phyloP scores from a whole-genome alignment of 306 rosid species.

The Glycyrrhiza uralensis region DNA sequence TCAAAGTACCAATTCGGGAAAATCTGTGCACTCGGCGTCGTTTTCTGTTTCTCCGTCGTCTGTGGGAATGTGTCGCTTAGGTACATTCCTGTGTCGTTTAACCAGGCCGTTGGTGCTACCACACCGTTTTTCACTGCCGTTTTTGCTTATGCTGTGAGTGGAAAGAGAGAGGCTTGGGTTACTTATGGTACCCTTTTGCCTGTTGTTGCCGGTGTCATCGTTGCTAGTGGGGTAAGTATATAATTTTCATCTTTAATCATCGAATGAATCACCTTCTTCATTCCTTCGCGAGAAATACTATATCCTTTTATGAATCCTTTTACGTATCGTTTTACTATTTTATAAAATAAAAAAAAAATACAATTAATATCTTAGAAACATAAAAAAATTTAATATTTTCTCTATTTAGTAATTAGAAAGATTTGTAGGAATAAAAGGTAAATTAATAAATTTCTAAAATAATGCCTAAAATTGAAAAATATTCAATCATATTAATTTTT shows the following conservation, averaged over 20 bases:
- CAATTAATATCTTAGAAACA: no score
- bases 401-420: no score
- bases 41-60: constrained; percentile 44
- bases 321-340: no score
- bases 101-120: constrained; percentile 46
- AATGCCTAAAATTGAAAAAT: no score
- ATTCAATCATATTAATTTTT: no score
- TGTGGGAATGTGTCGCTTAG: constrained; percentile 43
- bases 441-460: no score
- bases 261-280: no score
- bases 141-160: constrained; percentile 30
- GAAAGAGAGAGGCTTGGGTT: constrained; percentile 42
- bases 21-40: constrained; percentile 25
- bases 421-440: no score
- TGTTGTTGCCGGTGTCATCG: constrained; percentile 41
- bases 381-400: no score
- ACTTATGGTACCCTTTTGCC: constrained; percentile 44
- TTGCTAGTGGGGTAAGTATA: constrained; percentile 40
- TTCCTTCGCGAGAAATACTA: no score
- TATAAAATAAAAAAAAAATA: no score
- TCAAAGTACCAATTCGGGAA: constrained; percentile 30
- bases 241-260: neutral
- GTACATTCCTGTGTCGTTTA: constrained; percentile 44
- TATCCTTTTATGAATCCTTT: no score
- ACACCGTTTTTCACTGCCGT: constrained; percentile 44